Percentiles rank a stretch among this genome's conserved stretches.
Evolutionary conservation across 2,329 filamentous ascomycete species (phyloP).

Genomic region (Triangularia verruculosa): DNA sequence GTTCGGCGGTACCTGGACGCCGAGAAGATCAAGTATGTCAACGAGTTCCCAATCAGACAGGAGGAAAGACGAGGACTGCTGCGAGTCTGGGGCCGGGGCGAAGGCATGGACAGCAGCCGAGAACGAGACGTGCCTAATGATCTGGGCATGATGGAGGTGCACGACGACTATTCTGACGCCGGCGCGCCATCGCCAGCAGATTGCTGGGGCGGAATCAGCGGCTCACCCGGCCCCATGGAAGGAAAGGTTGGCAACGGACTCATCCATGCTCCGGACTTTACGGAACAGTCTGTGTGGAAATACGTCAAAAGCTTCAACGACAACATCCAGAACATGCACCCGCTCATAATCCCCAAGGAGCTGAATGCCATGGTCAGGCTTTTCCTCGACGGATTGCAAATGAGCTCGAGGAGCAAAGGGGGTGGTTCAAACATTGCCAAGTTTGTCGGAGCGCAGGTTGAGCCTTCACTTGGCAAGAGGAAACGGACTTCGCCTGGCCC

Average conservation of each 20-base stretch:
- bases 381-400: conserved; percentile 50
- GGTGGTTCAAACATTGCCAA: conserved; percentile 21
- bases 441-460: conserved; percentile 26
- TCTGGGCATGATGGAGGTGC: conserved; percentile 34
- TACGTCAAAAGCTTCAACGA: conserved; percentile 58
- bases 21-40: conserved; percentile 53
- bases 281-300: conserved; percentile 46
- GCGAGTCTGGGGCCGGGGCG: conserved; percentile 74
- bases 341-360: conserved; percentile 54
- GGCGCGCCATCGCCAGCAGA: conserved; percentile 54
- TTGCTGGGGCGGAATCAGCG: conserved; percentile 58
- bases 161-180: conserved; percentile 45
- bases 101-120: conserved; percentile 62
- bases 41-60: conserved; percentile 71
- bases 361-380: conserved; percentile 52
- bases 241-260: conserved; percentile 38
- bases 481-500: conserved; percentile 50
- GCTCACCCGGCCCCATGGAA: conserved; percentile 41
- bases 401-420: conserved; percentile 19
- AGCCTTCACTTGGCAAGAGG: conserved; percentile 46
- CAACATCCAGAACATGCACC: conserved; percentile 64
- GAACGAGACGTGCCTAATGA: conserved; percentile 34
- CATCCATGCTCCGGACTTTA: conserved; percentile 53
- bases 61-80: conserved; percentile 73
- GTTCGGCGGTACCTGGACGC: conserved; percentile 50